A percentile compares a stretch with the other conserved stretches of the same genome.
Conservation (phyloP, 2,329 filamentous ascomycete genomes). For the Colletotrichum simmondsii region DNA sequence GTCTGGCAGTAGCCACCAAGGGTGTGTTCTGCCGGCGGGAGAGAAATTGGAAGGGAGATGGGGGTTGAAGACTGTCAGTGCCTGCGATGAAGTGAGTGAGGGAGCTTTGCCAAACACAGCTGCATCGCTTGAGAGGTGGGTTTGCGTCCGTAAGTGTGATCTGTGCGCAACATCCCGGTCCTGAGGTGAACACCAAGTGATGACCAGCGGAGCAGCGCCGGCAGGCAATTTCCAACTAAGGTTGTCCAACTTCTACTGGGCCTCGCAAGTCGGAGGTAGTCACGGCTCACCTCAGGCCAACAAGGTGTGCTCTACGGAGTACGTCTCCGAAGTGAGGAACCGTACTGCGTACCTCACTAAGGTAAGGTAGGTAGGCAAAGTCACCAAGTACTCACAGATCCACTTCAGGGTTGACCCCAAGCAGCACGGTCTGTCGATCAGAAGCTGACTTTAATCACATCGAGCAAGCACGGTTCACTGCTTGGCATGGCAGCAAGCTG, state of each 20-base stretch:
- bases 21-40: background rate
- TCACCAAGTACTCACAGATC: background rate
- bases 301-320: too few species aligned
- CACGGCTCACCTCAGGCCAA: too few species aligned
- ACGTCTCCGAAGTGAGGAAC: too few species aligned
- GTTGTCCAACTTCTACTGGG: background rate
- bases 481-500: background rate
- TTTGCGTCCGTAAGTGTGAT: background rate
- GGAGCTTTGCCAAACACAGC: background rate
- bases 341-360: background rate
- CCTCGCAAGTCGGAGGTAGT: background rate
- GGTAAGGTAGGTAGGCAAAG: too few species aligned
- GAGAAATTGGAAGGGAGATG: background rate
- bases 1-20: background rate
- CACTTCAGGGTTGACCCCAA: background rate
- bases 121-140: background rate
- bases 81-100: too few species aligned
- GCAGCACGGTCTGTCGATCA: background rate
- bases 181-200: background rate
- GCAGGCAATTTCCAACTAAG: background rate
- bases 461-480: background rate
- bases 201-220: background rate
- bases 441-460: background rate
- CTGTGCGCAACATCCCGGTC: background rate
- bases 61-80: background rate